These are phyloP conservation scores for Carex scoparia DNA, from an alignment of 176 grass and related monocot species.

Conservation along the genomic window DNA sequence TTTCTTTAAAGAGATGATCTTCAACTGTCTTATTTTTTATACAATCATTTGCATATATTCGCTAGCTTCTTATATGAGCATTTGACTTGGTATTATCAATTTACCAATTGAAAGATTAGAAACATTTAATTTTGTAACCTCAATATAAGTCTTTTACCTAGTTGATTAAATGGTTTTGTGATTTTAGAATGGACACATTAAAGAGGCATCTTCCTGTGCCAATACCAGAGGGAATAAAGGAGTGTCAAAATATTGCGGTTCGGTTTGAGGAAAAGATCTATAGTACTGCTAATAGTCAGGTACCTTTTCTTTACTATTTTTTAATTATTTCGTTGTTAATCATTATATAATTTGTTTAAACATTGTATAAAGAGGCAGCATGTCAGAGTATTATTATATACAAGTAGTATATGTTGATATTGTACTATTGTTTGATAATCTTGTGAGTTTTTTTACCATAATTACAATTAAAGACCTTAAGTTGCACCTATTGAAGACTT, in stretches of 20 bases:
- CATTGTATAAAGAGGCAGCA: not conserved
- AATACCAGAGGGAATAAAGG: constrained; percentile 53
- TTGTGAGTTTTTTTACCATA: no score
- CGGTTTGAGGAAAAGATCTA: constrained; percentile 83
- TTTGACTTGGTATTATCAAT: no score
- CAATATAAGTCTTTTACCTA: not conserved
- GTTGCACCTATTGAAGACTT: not conserved
- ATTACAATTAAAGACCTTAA: not conserved
- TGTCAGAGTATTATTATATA: not conserved
- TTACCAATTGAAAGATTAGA: no score
- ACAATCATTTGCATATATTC: no score
- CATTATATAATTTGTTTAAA: not conserved
- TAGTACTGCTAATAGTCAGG: constrained; percentile 50
- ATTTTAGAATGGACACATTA: constrained; percentile 69
- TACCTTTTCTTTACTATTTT: constrained; percentile 17
- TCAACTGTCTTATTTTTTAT: no score
- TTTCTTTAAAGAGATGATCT: no score
- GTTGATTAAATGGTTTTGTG: constrained; percentile 11
- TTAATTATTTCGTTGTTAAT: not conserved
- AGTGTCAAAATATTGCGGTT: constrained; percentile 66
- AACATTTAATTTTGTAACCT: not conserved
- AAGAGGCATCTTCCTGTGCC: constrained; percentile 67
- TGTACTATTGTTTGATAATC: not conserved
- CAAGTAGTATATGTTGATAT: not conserved
- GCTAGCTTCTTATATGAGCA: no score